Conservation (phyloP, 2,329 filamentous ascomycete genomes). For the Botrytis tulipae region DNA sequence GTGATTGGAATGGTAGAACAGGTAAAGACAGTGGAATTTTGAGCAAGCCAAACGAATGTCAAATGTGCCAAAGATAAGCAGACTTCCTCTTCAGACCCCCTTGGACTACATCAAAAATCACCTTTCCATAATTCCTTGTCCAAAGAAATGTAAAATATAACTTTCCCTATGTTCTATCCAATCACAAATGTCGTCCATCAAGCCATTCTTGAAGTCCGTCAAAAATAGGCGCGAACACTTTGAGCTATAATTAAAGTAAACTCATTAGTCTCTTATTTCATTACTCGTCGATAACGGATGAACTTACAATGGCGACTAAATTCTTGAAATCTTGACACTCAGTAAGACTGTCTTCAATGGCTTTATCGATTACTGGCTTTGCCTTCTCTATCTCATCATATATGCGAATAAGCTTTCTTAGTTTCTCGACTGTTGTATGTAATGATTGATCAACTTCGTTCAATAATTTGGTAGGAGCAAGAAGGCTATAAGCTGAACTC, state of each 20-base stretch:
- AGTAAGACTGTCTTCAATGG: neutral
- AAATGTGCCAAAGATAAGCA: neutral
- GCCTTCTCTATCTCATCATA: neutral
- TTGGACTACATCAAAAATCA: neutral
- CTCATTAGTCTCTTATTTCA: neutral
- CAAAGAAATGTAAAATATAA: neutral
- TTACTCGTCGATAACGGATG: too few relatives aligned
- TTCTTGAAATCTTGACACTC: neutral
- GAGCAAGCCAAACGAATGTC: neutral
- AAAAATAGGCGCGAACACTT: neutral
- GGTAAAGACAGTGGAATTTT: neutral
- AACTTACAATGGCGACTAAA: neutral
- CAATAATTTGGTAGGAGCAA: rapidly evolving
- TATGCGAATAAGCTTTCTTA: neutral
- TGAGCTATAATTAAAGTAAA: neutral
- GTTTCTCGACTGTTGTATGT: neutral
- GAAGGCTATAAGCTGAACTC: neutral
- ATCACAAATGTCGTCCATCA: neutral
- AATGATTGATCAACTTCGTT: too few relatives aligned
- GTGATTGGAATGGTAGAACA: neutral
- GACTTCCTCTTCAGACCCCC: too few relatives aligned
- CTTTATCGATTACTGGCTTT: neutral
- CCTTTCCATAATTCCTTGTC: rapidly evolving
- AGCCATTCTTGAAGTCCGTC: neutral
- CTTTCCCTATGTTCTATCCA: neutral